phyloP scores from a whole-genome alignment of 352 stramenopile genomes.

The Globisporangium camurandrum region DNA sequence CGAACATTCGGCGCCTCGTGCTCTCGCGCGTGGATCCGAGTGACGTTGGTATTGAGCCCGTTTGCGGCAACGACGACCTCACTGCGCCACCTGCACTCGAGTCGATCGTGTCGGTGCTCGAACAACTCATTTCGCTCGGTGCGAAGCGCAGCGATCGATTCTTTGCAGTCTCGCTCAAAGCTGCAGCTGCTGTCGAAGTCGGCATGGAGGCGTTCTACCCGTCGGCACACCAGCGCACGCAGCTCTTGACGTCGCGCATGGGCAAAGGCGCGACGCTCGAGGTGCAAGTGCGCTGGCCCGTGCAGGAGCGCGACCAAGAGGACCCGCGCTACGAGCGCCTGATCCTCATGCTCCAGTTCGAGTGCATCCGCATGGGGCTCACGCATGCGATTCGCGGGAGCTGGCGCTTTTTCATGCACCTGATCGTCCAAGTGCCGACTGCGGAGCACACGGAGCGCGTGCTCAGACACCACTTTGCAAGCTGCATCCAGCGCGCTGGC shows the following conservation, averaged over 20 bases:
- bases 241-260: slow-evolving; percentile 77
- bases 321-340: slow-evolving; percentile 82
- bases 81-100: slow-evolving; percentile 55
- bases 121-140: slow-evolving; percentile 74
- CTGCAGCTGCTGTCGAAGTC: slow-evolving; percentile 74
- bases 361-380: slow-evolving; percentile 71
- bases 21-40: slow-evolving; percentile 66
- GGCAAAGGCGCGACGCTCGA: slow-evolving; percentile 76
- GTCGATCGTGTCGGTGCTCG: slow-evolving; percentile 51
- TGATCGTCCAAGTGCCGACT: slow-evolving; percentile 62
- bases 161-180: slow-evolving; percentile 77
- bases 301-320: slow-evolving; percentile 82
- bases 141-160: slow-evolving; percentile 76
- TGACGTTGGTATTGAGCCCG: slow-evolving; percentile 59
- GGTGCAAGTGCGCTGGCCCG: slow-evolving; percentile 81
- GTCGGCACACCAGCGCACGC: slow-evolving; percentile 73
- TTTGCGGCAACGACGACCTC: slow-evolving; percentile 39
- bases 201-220: slow-evolving; percentile 85
- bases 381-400: slow-evolving; percentile 63
- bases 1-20: slow-evolving; percentile 76
- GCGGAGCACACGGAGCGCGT: slow-evolving; percentile 42
- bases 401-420: slow-evolving; percentile 84
- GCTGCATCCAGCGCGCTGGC: slow-evolving; percentile 74
- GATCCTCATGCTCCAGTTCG: slow-evolving; percentile 81
- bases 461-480: slow-evolving; percentile 57